Evolutionary conservation across 2,329 filamentous ascomycete species (phyloP), one percentile per base, ranked within the genome.

Genomic region (Westerdykella ornata): DNA sequence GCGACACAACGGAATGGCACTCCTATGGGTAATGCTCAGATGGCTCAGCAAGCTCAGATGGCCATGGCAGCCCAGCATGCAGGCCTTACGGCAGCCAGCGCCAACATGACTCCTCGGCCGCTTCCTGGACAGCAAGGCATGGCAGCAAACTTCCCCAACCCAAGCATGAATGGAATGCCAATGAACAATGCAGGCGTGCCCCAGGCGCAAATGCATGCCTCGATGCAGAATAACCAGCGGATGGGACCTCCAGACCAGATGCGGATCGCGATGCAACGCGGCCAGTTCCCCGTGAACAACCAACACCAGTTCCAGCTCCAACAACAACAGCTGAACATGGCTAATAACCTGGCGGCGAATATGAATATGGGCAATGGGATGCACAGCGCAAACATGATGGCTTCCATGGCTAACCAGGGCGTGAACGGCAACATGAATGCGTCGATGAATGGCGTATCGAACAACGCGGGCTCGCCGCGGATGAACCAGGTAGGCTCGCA

Each of bases 151-250:
- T 69, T 75, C 42, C 63, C 57, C 2, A 71, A 72, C 41, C 64
- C 65, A 2, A 63, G 56, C 72, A 78, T 64, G 68, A 68, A 54
- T 67, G 76, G 50, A 60, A 73, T 54, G 72, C 74, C 58, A 63
- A 75, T 57, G 73, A 78, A 66, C 54, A 72, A 40, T 2, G 79
- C 78, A 44, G 76, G 77, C 35, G 73, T 85, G 17, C 79, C 81
- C 29, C 82, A 85, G 59, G 81, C 83, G 17, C 84, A 84, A 49
- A 75, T 87, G 69, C 81, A 84, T 53, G 73, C 74, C 13, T 69
- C 74, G 26, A 33, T 33, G 30, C 68, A 66, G 46, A 68, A 67
- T 36, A 76, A 83, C 47, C 73, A 78, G 39, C 76, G 82, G 41
- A 75, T 86, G 69, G 55, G 53, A 33, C 66, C 66, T 46, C 63